Evolutionary conservation across 805 yeast species (phyloP).

Genomic region (Candida endomychidarum): DNA sequence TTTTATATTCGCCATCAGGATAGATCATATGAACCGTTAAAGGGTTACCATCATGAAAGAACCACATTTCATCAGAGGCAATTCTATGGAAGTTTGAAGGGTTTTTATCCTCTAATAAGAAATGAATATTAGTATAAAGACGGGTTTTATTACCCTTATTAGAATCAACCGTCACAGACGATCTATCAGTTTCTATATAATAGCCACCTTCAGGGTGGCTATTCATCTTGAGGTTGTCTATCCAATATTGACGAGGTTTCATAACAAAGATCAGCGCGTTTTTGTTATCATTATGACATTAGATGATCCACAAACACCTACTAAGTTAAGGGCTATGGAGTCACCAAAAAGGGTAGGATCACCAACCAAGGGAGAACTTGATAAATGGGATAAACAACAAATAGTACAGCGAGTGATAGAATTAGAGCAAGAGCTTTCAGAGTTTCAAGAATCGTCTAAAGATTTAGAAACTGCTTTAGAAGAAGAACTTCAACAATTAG

Average conservation of each 20-base stretch:
- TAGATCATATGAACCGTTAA: conserved; percentile 24
- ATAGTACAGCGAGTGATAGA: conserved; percentile 27
- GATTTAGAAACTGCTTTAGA: conserved; percentile 47
- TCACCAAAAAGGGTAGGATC: no score
- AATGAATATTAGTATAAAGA: conserved; percentile 22
- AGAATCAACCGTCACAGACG: conserved; percentile 15
- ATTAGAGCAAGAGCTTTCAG: conserved; percentile 38
- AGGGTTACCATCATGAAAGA: conserved; percentile 22
- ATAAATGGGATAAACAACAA: conserved; percentile 13
- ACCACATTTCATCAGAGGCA: conserved; percentile 25
- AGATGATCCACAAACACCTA: conserved; percentile 1
- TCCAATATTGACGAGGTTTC: conserved; percentile 17
- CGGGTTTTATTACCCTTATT: conserved; percentile 22
- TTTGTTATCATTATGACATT: not conserved
- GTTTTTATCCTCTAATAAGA: conserved; percentile 20
- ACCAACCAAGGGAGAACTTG: not conserved
- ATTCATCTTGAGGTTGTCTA: conserved; percentile 13
- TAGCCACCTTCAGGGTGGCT: conserved; percentile 26
- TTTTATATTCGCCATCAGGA: conserved; percentile 21
- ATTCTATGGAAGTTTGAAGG: conserved; percentile 23
- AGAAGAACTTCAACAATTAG: conserved; percentile 39
- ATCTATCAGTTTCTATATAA: conserved; percentile 17
- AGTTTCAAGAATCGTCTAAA: conserved; percentile 44
- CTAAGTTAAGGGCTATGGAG: not conserved
- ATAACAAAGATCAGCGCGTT: not conserved